Evolutionary conservation across 2,329 filamentous ascomycete genomes (phyloP).

Genomic region (Fusarium sp.): DNA sequence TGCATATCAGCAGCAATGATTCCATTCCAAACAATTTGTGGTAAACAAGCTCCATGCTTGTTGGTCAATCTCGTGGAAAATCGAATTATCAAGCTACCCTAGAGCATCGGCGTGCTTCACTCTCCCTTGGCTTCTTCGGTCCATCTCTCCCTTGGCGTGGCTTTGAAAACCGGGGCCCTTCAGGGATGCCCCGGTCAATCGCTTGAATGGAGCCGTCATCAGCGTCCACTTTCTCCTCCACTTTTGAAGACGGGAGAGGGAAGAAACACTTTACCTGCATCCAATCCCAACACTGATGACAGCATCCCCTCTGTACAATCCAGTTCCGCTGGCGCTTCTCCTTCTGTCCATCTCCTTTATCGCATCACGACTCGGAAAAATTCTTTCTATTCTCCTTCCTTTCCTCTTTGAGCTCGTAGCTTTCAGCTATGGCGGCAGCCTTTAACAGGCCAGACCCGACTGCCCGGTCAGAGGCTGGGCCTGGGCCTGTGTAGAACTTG

Average conservation of each 20-base stretch:
- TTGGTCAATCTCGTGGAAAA: neutral
- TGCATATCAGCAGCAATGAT: neutral
- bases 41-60: conserved; percentile 13
- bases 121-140: conserved; percentile 23
- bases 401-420: conserved; percentile 8
- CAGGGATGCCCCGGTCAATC: conserved; percentile 7
- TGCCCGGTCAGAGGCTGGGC: conserved; percentile 13
- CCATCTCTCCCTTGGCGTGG: conserved; percentile 31
- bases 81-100: conserved; percentile 17
- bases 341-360: conserved; percentile 2
- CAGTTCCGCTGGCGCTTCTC: neutral
- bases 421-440: conserved; percentile 24
- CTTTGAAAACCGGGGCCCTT: conserved; percentile 17
- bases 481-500: conserved; percentile 21
- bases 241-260: conserved; percentile 3
- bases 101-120: conserved; percentile 18
- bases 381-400: conserved; percentile 8
- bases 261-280: conserved; percentile 38
- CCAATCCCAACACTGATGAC: conserved; percentile 15
- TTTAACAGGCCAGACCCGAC: conserved; percentile 9
- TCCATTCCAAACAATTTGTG: conserved; percentile 21
- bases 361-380: conserved; percentile 10
- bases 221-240: conserved; percentile 30
- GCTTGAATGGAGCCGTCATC: conserved; percentile 34
- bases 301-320: conserved; percentile 12